phyloP scores from a whole-genome alignment of 805 yeast genomes.

The Schizosaccharomyces pombe region DNA sequence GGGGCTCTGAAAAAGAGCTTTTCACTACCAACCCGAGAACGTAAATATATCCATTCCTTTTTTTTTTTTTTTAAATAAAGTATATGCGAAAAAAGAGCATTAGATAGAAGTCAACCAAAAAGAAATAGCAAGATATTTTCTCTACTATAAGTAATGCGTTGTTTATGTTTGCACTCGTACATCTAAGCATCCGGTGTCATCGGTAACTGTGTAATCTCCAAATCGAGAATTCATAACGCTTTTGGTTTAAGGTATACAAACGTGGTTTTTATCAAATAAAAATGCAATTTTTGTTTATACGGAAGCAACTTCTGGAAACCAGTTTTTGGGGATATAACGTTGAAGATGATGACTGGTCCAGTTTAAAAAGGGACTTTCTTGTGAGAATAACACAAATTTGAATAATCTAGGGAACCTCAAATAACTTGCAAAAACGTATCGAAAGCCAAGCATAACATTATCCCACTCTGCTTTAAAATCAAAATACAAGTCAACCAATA shows the following conservation, averaged over 20 bases:
- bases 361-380: constrained; percentile 7
- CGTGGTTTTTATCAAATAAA: not conserved
- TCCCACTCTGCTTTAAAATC: not conserved
- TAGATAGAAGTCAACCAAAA: too few species aligned
- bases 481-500: not conserved
- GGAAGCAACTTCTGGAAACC: not conserved
- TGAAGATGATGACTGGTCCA: constrained; percentile 9
- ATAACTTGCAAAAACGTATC: not conserved
- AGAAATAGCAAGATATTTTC: too few species aligned
- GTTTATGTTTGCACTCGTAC: too few species aligned
- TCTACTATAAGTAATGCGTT: too few species aligned
- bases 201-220: too few species aligned
- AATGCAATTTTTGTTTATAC: not conserved
- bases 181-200: too few species aligned
- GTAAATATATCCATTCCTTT: too few species aligned
- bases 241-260: not conserved
- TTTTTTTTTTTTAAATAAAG: too few species aligned
- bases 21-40: too few species aligned
- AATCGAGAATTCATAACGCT: too few species aligned
- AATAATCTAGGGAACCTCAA: not conserved
- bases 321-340: not conserved
- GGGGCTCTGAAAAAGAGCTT: too few species aligned
- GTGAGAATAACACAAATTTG: not conserved
- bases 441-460: not conserved
- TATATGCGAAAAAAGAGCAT: too few species aligned